Percentiles rank a stretch among this genome's conserved stretches.
These are phyloP conservation scores for Xylaria sp. DNA, from an alignment of 2,329 filamentous ascomycete genomes.

Conservation along the genomic window DNA sequence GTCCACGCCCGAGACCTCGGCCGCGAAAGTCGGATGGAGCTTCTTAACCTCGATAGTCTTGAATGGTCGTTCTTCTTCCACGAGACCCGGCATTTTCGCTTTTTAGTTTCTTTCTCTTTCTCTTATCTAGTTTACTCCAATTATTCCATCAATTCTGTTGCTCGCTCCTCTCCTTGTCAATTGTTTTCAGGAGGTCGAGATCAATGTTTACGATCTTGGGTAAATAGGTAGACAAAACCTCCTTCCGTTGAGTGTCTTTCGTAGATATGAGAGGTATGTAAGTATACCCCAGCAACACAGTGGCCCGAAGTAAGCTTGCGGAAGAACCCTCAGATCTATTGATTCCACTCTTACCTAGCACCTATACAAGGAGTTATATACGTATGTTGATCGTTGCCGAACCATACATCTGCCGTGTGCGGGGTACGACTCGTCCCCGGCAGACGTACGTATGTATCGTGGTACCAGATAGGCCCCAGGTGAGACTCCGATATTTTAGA, in stretches of 20 bases:
- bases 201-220: not conserved
- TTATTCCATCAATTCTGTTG: not conserved
- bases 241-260: not conserved
- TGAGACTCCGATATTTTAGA: not conserved
- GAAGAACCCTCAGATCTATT: not conserved
- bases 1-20: conserved; percentile 49
- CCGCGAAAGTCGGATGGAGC: conserved; percentile 47
- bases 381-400: not conserved
- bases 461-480: too few relatives aligned
- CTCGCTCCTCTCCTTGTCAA: not conserved
- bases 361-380: not conserved
- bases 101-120: not conserved
- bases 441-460: not conserved
- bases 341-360: conserved; percentile 1
- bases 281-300: not conserved
- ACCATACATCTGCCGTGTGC: conserved; percentile 31
- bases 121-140: not conserved
- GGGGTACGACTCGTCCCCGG: conserved; percentile 26
- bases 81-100: conserved; percentile 45
- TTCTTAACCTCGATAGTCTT: conserved; percentile 44
- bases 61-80: conserved; percentile 44
- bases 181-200: not conserved
- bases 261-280: not conserved
- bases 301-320: not conserved
- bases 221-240: not conserved